Base-by-base conservation (phyloP, 1,284 basidiomycete species). In the Microbotryomycetes sp. region DNA sequence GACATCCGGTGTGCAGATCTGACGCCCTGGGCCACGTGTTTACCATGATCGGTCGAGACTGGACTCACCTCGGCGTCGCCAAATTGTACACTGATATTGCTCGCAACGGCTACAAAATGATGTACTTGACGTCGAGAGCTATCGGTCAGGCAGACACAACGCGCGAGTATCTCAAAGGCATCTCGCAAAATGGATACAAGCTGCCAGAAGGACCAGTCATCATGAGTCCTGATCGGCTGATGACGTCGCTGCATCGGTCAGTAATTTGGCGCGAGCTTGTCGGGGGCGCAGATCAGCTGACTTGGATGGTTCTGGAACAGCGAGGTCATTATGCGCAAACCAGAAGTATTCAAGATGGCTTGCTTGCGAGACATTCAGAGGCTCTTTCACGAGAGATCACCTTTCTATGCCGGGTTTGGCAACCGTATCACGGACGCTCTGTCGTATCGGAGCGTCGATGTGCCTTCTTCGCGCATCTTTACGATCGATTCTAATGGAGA, bases 281-380 rank as follows among this genome's bases (percentile, higher is more conserved):
- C 5, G 15, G 1, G 11, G 2, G 1, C 15, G 11, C 35, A 49
- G 49, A 53, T 24, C 21, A 4, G 11, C 27, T 26, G n/a, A n/a
- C 5, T 31, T 3, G 3, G n/a, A 15, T 59, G 56, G 16, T 31
- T 61, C 30, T 53, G 54, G 5, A 60, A 52, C 67, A 91, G 91
- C 3, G 92, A 97, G 77, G 92, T 97, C n/a, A 93, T 97, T 71
- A 88, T 96, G 86, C 86, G 93, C 45, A 97, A 98, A 77, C 96
- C 96, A 0, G 96, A 99, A 74, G 84, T 98, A 29, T 99, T 99
- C 83, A 99, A 99, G 80, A 99, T 99, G 96, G 94, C 96, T 3
- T 97, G 93, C 77, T 78, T 99, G 66, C 82, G 93, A 45, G 96
- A 99, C 76, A 97, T 99, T 60, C 91, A 92, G 70, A 82, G 92